A percentile compares a stretch with the other conserved stretches of the same genome.
These are phyloP conservation scores for Xylaria grammica DNA, from an alignment of 495 filamentous ascomycete species.

Conservation along the genomic window DNA sequence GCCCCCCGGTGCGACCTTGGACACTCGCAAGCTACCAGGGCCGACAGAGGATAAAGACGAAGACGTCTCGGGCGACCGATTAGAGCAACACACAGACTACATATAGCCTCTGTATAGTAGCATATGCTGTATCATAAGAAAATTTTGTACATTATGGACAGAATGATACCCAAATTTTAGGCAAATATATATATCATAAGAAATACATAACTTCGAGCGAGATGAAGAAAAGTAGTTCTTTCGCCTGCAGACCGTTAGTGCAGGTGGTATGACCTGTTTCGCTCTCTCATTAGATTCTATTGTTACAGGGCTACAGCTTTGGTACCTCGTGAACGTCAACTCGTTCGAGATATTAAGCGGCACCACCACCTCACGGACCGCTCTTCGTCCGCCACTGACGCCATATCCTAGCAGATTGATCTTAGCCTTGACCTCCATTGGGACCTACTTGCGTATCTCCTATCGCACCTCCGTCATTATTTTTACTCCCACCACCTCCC, in stretches of 20 bases:
- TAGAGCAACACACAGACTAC: background rate
- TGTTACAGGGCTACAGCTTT: constrained; percentile 17
- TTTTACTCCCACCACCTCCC: background rate
- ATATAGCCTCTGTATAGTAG: background rate
- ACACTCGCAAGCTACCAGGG: background rate
- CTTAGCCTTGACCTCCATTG: constrained; percentile 5
- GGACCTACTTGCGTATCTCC: constrained; percentile 4
- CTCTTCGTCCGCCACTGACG: background rate
- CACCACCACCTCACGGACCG: background rate
- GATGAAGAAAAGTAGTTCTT: background rate
- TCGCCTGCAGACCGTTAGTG: background rate
- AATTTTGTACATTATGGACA: constrained; percentile 10
- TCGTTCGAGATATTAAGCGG: constrained; percentile 3
- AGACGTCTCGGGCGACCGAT: background rate
- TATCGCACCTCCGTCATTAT: background rate
- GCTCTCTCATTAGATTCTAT: constrained; percentile 23
- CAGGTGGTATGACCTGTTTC: background rate
- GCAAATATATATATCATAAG: background rate
- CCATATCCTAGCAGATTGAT: background rate
- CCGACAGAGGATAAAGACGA: background rate
- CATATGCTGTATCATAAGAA: background rate
- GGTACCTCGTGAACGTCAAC: background rate
- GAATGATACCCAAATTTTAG: constrained; percentile 10
- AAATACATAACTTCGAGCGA: background rate
- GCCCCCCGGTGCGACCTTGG: background rate